A percentile compares a stretch with the other conserved stretches of the same genome.
Conservation (phyloP, 768 basidiomycete genomes). For the Suillus placidus region DNA sequence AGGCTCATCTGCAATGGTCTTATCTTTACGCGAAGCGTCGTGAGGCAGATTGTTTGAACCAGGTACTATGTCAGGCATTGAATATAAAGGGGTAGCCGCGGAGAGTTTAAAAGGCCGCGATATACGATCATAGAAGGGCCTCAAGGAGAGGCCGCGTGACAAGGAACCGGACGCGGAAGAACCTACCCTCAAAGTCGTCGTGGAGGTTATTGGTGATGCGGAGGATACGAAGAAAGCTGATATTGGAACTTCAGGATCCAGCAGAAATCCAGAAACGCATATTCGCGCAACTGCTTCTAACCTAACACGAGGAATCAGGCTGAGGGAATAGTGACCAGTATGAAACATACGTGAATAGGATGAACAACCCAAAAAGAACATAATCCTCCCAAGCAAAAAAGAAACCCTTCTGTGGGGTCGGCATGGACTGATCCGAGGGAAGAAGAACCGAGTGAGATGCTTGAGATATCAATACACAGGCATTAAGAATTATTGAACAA, state of each 20-base stretch:
- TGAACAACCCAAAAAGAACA: slow-evolving; percentile 80
- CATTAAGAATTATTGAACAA: slow-evolving; percentile 80
- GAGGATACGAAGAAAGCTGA: slow-evolving; percentile 49
- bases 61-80: slow-evolving; percentile 12
- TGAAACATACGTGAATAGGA: slow-evolving; percentile 76
- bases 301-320: slow-evolving; percentile 39
- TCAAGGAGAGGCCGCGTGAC: slow-evolving; percentile 47
- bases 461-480: slow-evolving; percentile 81
- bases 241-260: slow-evolving; percentile 76
- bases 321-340: background rate
- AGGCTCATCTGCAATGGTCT: background rate
- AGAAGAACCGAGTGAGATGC: slow-evolving; percentile 64
- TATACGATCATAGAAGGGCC: slow-evolving; percentile 47
- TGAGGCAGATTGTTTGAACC: background rate
- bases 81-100: slow-evolving; percentile 20
- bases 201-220: slow-evolving; percentile 33
- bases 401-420: slow-evolving; percentile 64
- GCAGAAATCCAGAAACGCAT: slow-evolving; percentile 83
- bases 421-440: slow-evolving; percentile 40
- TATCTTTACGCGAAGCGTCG: background rate
- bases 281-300: slow-evolving; percentile 88
- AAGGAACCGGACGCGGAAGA: slow-evolving; percentile 39
- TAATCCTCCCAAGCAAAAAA: slow-evolving; percentile 92
- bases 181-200: slow-evolving; percentile 28
- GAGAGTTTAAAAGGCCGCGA: slow-evolving; percentile 58